Conservation (phyloP, 2,329 filamentous ascomycete species). For the Pseudocercospora fuligena region DNA sequence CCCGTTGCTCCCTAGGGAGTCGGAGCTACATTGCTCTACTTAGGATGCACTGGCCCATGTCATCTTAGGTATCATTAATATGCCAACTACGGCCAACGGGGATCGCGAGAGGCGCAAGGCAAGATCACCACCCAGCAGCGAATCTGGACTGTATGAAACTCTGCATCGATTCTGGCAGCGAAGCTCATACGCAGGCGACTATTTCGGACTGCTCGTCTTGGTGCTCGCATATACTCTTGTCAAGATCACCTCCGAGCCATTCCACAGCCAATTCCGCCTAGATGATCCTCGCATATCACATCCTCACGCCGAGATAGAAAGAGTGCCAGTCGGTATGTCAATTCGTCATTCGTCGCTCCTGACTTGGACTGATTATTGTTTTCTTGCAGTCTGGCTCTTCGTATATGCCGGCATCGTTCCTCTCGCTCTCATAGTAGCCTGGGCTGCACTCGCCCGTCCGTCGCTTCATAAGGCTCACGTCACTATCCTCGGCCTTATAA, state of each 20-base stretch:
- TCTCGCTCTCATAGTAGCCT: constrained; percentile 66
- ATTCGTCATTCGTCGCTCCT: background rate
- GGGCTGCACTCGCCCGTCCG: constrained; percentile 66
- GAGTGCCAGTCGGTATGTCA: constrained; percentile 75
- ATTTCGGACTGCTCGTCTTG: constrained; percentile 76
- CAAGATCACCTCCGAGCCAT: constrained; percentile 76
- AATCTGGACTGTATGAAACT: constrained; percentile 25
- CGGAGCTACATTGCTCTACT: background rate
- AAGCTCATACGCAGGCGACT: constrained; percentile 81
- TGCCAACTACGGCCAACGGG: background rate
- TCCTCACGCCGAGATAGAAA: constrained; percentile 81
- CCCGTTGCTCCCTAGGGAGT: background rate
- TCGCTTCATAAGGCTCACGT: constrained; percentile 81
- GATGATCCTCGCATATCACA: constrained; percentile 84
- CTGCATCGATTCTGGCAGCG: constrained; percentile 55
- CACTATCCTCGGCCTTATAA: constrained; percentile 78
- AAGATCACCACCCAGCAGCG: constrained; percentile 17
- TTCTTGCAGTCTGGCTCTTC: constrained; percentile 68
- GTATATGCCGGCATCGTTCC: constrained; percentile 78
- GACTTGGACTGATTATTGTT: constrained; percentile 1
- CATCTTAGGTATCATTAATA: background rate
- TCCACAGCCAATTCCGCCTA: constrained; percentile 92
- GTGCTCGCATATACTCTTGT: constrained; percentile 66
- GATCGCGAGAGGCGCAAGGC: constrained; percentile 16
- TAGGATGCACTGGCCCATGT: background rate